Percentiles rank a stretch among this genome's conserved stretches.
Evolutionary conservation across 495 filamentous ascomycete genomes (phyloP).

Genomic region (Aspergillus taichungensis): DNA sequence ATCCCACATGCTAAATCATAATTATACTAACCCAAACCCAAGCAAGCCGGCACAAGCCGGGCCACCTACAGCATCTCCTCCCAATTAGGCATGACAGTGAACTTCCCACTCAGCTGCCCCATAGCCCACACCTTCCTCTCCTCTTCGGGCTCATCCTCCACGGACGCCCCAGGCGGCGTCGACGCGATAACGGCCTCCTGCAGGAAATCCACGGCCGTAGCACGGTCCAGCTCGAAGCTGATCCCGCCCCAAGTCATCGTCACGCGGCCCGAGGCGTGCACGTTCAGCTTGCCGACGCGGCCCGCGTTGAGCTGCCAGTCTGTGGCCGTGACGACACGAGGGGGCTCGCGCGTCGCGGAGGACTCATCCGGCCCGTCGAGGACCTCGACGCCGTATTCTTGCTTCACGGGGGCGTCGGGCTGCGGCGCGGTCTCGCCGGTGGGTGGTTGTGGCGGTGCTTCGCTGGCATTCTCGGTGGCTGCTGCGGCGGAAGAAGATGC

Average conservation of each 20-base stretch:
- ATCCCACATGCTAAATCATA: too few species aligned
- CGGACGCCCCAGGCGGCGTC: constrained; percentile 18
- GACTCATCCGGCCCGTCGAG: constrained; percentile 18
- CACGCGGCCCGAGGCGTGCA: constrained; percentile 41
- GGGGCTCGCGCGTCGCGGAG: constrained; percentile 4
- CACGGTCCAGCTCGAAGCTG: constrained; percentile 37
- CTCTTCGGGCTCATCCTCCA: constrained; percentile 16
- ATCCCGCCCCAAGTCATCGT: constrained; percentile 44
- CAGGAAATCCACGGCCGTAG: constrained; percentile 33
- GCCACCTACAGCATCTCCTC: constrained; percentile 33
- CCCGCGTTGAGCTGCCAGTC: constrained; percentile 43
- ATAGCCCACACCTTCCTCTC: constrained; percentile 39
- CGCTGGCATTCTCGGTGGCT: constrained; percentile 6
- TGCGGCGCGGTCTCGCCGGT: constrained; percentile 1
- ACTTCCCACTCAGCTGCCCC: constrained; percentile 42
- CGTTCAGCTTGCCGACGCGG: constrained; percentile 46
- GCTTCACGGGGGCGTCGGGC: constrained; percentile 19
- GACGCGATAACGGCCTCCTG: constrained; percentile 40
- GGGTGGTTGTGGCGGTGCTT: constrained; percentile 5
- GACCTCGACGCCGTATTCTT: constrained; percentile 24
- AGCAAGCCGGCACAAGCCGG: too few species aligned
- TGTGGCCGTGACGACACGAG: constrained; percentile 30
- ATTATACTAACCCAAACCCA: too few species aligned
- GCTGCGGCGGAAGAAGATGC: too few species aligned
- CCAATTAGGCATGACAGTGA: constrained; percentile 43